These are phyloP conservation scores for Plantago ovata DNA, from an alignment of 257 asterid species.

Conservation along the genomic window DNA sequence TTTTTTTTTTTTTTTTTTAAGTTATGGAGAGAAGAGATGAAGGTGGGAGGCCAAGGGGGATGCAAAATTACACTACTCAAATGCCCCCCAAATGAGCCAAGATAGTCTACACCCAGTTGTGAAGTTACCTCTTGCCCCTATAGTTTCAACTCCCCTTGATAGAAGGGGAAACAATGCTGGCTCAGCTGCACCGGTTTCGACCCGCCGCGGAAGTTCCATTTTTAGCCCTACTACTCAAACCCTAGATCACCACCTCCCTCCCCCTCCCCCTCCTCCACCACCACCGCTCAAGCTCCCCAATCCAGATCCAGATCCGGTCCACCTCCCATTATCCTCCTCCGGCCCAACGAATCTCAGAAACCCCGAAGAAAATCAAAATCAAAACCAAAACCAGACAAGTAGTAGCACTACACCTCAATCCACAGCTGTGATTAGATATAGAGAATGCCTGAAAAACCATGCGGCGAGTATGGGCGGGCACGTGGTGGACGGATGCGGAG, in stretches of 20 bases:
- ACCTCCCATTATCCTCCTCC: too few relatives aligned
- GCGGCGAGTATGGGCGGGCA: constrained; percentile 78
- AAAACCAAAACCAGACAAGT: neutral
- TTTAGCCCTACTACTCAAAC: constrained; percentile 62
- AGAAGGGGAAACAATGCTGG: constrained; percentile 12
- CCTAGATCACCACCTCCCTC: constrained; percentile 10
- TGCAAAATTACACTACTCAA: too few relatives aligned
- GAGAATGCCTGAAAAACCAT: constrained; percentile 81
- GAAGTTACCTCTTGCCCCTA: constrained; percentile 43
- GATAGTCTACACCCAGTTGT: constrained; percentile 27
- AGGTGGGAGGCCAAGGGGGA: too few relatives aligned
- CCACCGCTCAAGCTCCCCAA: constrained; percentile 12
- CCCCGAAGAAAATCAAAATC: too few relatives aligned
- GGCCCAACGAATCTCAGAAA: too few relatives aligned
- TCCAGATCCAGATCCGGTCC: constrained; percentile 18
- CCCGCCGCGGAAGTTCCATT: constrained; percentile 42
- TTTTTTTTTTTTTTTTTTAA: neutral
- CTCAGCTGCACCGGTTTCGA: constrained; percentile 8
- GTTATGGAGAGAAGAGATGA: constrained; percentile 9
- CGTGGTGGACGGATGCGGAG: constrained; percentile 84
- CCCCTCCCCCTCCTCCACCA: constrained; percentile 43
- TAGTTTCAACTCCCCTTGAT: constrained; percentile 28
- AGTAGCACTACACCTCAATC: neutral
- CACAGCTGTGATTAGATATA: constrained; percentile 28
- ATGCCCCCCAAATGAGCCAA: constrained; percentile 21